Conservation (phyloP, 2,329 filamentous ascomycete genomes). For the Monosporascus sp. region DNA sequence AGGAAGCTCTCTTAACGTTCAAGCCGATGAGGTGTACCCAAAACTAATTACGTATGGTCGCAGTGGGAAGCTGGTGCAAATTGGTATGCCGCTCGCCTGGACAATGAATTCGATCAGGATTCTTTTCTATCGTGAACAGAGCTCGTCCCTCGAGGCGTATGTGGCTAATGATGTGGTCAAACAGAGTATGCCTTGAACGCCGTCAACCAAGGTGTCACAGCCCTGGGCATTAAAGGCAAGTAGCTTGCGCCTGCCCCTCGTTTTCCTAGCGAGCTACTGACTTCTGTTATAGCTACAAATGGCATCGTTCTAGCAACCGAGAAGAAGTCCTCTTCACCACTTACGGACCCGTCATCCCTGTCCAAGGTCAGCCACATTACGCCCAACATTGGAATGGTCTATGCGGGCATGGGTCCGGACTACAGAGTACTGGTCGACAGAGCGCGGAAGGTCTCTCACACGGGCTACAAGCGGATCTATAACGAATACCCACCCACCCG, state of each 20-base stretch:
- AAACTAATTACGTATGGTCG: background rate
- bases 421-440: slow-evolving; percentile 97
- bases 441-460: slow-evolving; percentile 96
- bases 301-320: slow-evolving; percentile 98
- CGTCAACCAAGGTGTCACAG: slow-evolving; percentile 98
- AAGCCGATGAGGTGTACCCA: slow-evolving; percentile 28
- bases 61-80: slow-evolving; percentile 98
- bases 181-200: slow-evolving; percentile 98
- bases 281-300: slow-evolving; percentile 69
- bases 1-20: slow-evolving; percentile 36
- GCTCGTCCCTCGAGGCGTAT: no score
- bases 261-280: slow-evolving; percentile 8
- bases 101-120: no score
- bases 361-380: slow-evolving; percentile 98
- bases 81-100: slow-evolving; percentile 54
- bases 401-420: slow-evolving; percentile 97
- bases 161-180: slow-evolving; percentile 11
- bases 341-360: slow-evolving; percentile 90
- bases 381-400: slow-evolving; percentile 99
- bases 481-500: slow-evolving; percentile 99
- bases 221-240: slow-evolving; percentile 94
- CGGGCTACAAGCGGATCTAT: slow-evolving; percentile 98
- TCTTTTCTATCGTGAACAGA: no score
- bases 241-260: background rate
- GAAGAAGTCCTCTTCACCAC: slow-evolving; percentile 97